Percentiles rank a stretch among this genome's conserved stretches.
Conservation (phyloP, 2,329 filamentous ascomycete genomes). For the Lachnellula willkommii region DNA sequence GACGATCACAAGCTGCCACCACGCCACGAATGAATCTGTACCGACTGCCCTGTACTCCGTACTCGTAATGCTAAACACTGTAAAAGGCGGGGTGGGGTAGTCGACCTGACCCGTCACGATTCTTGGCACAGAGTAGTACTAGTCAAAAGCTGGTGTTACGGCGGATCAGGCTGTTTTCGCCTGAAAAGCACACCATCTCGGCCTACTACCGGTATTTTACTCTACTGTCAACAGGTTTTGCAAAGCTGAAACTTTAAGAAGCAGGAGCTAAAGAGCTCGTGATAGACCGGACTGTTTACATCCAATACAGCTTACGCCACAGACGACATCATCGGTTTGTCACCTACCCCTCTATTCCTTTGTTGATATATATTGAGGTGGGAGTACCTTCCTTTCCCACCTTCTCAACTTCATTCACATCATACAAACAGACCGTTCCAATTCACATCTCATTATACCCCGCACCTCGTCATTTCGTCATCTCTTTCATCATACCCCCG, state of each 20-base stretch:
- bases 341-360: neutral
- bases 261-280: neutral
- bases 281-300: neutral
- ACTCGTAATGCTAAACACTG: too few relatives aligned
- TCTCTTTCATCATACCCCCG: too few relatives aligned
- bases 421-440: neutral
- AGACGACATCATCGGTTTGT: conserved; percentile 10
- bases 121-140: neutral
- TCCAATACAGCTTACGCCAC: conserved; percentile 6
- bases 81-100: too few relatives aligned
- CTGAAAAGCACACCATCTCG: neutral
- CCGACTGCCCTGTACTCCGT: too few relatives aligned
- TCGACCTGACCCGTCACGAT: neutral
- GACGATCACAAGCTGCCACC: too few relatives aligned
- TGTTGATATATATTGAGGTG: neutral
- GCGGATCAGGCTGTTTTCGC: neutral
- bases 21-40: too few relatives aligned
- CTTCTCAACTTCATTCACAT: neutral
- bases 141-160: neutral
- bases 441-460: too few relatives aligned
- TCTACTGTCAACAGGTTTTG: neutral
- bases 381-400: too few relatives aligned
- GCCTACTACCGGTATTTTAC: neutral
- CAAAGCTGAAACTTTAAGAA: neutral
- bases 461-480: too few relatives aligned